A percentile compares a stretch with the other conserved stretches of the same genome.
These are phyloP conservation scores for Phlegmacium glaucopus DNA, from an alignment of 768 basidiomycete genomes.

Conservation along the genomic window DNA sequence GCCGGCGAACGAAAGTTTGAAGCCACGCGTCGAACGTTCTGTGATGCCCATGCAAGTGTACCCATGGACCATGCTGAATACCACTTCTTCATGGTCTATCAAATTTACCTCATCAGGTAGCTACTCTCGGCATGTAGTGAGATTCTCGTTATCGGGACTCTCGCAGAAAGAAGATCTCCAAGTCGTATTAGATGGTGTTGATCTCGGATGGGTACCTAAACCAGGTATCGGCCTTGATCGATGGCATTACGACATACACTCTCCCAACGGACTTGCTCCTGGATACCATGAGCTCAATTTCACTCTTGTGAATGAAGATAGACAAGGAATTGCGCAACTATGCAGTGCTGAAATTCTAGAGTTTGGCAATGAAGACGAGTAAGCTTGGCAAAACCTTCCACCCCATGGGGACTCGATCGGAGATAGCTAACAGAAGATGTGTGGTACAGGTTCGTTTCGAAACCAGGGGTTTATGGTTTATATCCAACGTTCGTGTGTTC, in stretches of 20 bases:
- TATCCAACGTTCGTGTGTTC: slow-evolving; percentile 71
- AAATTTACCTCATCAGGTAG: slow-evolving; percentile 61
- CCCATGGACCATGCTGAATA: slow-evolving; percentile 72
- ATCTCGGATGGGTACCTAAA: slow-evolving; percentile 58
- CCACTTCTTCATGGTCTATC: slow-evolving; percentile 52
- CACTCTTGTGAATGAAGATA: slow-evolving; percentile 41
- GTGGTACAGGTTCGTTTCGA: slow-evolving; percentile 50
- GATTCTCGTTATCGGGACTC: slow-evolving; percentile 73
- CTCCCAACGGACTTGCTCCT: slow-evolving; percentile 32
- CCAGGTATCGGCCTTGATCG: slow-evolving; percentile 61
- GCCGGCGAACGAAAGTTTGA: slow-evolving; percentile 3
- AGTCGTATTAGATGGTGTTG: slow-evolving; percentile 57
- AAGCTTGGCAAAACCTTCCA: slow-evolving; percentile 23
- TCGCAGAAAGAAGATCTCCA: slow-evolving; percentile 49
- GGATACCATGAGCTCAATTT: slow-evolving; percentile 64
- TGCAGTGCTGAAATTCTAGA: slow-evolving; percentile 76
- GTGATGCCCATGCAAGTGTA: slow-evolving; percentile 75
- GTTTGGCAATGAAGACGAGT: slow-evolving; percentile 65
- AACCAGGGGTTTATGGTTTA: slow-evolving; percentile 56
- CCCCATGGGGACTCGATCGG: no score
- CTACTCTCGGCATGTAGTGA: slow-evolving; percentile 57
- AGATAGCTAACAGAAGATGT: slow-evolving; percentile 1
- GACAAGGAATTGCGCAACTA: slow-evolving; percentile 62
- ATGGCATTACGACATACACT: slow-evolving; percentile 69
- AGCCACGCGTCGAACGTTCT: slow-evolving; percentile 56